Conservation (phyloP, 73 alveolate species). For the Paramecium pentaurelia region DNA sequence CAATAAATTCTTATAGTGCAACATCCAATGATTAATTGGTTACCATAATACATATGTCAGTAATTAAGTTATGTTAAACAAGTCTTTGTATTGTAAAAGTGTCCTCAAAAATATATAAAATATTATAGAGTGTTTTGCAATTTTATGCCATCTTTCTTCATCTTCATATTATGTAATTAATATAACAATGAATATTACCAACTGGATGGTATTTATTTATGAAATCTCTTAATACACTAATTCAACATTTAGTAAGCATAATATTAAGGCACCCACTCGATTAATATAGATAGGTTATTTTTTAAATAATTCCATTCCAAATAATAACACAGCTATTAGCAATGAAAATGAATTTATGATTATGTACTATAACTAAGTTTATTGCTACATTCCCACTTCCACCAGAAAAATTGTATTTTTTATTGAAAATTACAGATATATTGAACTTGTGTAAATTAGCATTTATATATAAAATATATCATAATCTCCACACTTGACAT, state of each 20-base stretch:
- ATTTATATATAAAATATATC: neutral
- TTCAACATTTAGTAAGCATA: neutral
- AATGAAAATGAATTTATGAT: neutral
- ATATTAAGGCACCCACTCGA: neutral
- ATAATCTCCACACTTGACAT: conserved; percentile 6
- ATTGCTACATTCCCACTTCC: neutral
- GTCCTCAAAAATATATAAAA: neutral
- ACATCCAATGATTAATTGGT: neutral
- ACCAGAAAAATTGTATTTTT: neutral
- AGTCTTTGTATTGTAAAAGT: neutral
- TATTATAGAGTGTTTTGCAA: neutral
- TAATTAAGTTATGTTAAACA: neutral
- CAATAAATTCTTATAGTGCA: neutral
- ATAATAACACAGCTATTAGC: neutral
- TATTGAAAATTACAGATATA: neutral
- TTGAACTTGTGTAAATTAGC: conserved; percentile 13
- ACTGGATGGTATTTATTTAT: neutral
- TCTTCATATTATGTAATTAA: neutral
- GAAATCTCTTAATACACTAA: neutral
- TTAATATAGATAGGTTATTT: neutral
- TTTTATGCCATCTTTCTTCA: neutral
- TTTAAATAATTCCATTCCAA: neutral
- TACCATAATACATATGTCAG: neutral
- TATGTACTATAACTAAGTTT: neutral
- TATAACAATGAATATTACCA: neutral